phyloP scores from a whole-genome alignment of 352 stramenopile species.

The Aphanomyces invadans region DNA sequence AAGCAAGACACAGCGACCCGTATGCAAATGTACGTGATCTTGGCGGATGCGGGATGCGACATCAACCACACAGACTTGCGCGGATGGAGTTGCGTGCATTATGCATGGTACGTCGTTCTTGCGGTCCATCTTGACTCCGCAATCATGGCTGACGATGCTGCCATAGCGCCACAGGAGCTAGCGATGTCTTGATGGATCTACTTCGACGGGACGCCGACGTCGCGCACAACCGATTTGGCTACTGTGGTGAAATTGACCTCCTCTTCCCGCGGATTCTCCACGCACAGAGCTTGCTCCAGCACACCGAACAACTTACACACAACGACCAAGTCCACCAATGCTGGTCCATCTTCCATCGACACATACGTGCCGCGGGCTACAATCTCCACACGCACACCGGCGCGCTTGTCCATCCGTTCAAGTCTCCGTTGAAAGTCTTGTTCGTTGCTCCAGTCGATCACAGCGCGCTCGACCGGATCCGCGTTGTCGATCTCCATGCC shows the following conservation, averaged over 20 bases:
- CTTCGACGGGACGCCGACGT: conserved; percentile 59
- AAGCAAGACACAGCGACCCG: conserved; percentile 78
- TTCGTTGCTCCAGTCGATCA: conserved; percentile 65
- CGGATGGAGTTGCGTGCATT: conserved; percentile 80
- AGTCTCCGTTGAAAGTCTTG: conserved; percentile 62
- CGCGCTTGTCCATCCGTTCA: conserved; percentile 16
- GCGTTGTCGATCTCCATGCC: conserved; percentile 80
- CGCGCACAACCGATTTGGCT: conserved; percentile 80
- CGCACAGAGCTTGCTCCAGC: conserved; percentile 76
- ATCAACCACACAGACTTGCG: conserved; percentile 79
- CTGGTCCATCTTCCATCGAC: conserved; percentile 70
- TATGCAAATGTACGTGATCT: conserved; percentile 75
- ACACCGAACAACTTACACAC: conserved; percentile 80
- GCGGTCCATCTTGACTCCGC: not conserved
- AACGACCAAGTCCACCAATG: conserved; percentile 66
- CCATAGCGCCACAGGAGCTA: conserved; percentile 53
- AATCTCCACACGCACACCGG: conserved; percentile 32
- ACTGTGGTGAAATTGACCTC: conserved; percentile 73
- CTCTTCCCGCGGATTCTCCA: conserved; percentile 69
- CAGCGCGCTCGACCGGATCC: conserved; percentile 69
- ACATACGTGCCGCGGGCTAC: conserved; percentile 59
- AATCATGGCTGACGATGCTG: not conserved
- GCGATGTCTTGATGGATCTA: conserved; percentile 65
- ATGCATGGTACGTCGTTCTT: conserved; percentile 68
- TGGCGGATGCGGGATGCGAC: conserved; percentile 73